phyloP scores from a whole-genome alignment of 2,329 filamentous ascomycete species.

The Hymenoscyphus linearis region DNA sequence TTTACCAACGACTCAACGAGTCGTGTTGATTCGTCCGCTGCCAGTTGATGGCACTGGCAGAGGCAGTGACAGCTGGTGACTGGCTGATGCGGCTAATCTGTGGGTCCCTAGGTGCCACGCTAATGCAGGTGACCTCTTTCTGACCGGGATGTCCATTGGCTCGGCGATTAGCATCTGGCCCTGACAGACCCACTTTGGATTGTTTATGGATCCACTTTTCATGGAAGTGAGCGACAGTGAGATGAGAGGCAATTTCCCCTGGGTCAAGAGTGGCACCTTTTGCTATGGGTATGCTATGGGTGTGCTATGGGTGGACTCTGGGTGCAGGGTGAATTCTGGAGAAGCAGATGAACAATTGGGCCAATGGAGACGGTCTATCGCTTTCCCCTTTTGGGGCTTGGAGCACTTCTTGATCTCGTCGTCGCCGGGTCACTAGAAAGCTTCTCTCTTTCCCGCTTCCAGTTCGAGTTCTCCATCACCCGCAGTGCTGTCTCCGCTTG shows the following conservation, averaged over 20 bases:
- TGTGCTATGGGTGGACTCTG: too few species aligned
- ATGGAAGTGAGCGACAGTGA: background rate
- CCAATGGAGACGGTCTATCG: background rate
- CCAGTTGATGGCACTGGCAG: too few species aligned
- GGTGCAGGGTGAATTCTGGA: background rate
- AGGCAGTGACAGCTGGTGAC: too few species aligned
- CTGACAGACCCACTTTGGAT: background rate
- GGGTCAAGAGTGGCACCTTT: too few species aligned
- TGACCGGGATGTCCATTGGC: background rate
- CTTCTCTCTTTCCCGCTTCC: slow-evolving; percentile 2
- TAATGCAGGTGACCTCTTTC: background rate
- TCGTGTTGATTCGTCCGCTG: background rate
- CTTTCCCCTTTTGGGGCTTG: background rate
- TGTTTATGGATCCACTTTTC: background rate
- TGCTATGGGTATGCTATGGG: background rate
- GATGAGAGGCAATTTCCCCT: background rate
- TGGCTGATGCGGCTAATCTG: background rate
- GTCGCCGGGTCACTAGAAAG: background rate
- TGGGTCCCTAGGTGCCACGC: background rate
- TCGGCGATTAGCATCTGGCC: background rate
- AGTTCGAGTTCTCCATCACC: background rate
- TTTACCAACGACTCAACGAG: background rate
- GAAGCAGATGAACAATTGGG: background rate
- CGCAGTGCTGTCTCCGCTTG: background rate
- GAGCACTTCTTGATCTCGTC: background rate